Evolutionary conservation across 164 flowering plant species (phyloP), one percentile per base, ranked within the genome.

Genomic region (Magnolia sinica): DNA sequence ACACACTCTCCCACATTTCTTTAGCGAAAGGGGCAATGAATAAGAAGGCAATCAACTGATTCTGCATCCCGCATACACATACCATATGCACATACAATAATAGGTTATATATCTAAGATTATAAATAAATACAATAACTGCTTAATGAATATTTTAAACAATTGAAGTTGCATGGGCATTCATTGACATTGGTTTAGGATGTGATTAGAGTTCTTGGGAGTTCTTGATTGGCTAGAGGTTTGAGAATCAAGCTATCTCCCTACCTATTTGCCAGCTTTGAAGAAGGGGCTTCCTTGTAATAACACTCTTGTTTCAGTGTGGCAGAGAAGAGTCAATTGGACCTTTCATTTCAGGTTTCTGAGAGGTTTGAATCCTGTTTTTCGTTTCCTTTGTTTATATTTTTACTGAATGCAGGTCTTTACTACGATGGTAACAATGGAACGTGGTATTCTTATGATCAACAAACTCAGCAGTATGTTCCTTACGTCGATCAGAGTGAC

Each of bases 391-490:
- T 50, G 5, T 55, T 50, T 68, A 23, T 69, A 5, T 11, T 68
- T 13, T 68, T 68, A 31, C 45, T 37, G 45, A 45, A 68, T 85
- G 81, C 90, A 96, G 99, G 98, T 82, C 88, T 96, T 52, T 96
- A 96, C 79, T 96, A 96, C 82, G 98, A 96, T 85, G 90, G 98
- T 73, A 94, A 91, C 83, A 91, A 80, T 83, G 96, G 96, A 64
- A 75, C 84, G 20, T 96, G 99, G 99, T 96, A 96, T 80, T 83
- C 98, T 23, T 96, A 83, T 85, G 98, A 96, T 84, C 86, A 92
- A 9, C 91, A 91, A 81, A 88, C 85, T 79, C 98, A 90, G 85
- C 98, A 94, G 79, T 96, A 94, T 76, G 79, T 88, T 16, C 94
- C 99, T 23, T 96, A 91, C 73, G 83, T 76, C 72, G 92, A 90